Conservation (phyloP, 164 flowering plant species). For the Annona squamosa region DNA sequence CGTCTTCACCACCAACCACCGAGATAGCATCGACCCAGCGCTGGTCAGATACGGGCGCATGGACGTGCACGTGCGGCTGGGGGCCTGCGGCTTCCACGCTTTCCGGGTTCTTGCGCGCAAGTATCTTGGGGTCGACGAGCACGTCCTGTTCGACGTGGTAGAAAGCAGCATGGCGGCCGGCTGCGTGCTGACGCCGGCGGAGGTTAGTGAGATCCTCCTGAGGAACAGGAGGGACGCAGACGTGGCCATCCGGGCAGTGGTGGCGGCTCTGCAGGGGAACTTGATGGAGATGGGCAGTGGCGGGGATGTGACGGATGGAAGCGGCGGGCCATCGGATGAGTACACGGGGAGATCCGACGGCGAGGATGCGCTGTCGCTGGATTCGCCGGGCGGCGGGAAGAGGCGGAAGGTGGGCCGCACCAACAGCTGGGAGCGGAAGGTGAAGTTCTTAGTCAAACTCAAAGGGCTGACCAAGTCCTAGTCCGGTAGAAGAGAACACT, state of each 20-base stretch:
- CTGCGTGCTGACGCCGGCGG: slow-evolving; percentile 51
- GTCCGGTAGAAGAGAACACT: slow-evolving; percentile 21
- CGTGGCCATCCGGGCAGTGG: slow-evolving; percentile 42
- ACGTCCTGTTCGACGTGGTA: slow-evolving; percentile 32
- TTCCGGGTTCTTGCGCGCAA: slow-evolving; percentile 37
- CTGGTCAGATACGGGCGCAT: slow-evolving; percentile 54
- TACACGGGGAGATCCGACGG: slow-evolving; percentile 19
- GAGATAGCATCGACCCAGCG: slow-evolving; percentile 53
- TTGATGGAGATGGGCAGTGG: slow-evolving; percentile 13
- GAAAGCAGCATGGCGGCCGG: slow-evolving; percentile 46
- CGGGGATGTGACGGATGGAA: slow-evolving; percentile 6
- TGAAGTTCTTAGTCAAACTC: slow-evolving; percentile 35
- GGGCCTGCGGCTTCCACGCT: slow-evolving; percentile 39
- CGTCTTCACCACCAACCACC: slow-evolving; percentile 62
- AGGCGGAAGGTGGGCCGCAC: slow-evolving; percentile 23
- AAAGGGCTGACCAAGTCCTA: slow-evolving; percentile 51
- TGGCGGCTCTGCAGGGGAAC: slow-evolving; percentile 38
- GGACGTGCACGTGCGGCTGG: slow-evolving; percentile 54
- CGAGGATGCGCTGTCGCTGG: slow-evolving; percentile 11
- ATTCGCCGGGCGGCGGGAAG: slow-evolving; percentile 22
- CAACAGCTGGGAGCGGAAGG: slow-evolving; percentile 33
- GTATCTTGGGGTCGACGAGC: slow-evolving; percentile 35
- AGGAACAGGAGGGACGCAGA: slow-evolving; percentile 38
- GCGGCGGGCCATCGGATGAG: slow-evolving; percentile 12
- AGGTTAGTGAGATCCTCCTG: slow-evolving; percentile 49